phyloP scores from a whole-genome alignment of 495 filamentous ascomycete genomes.

The Aspergillus campestris region DNA sequence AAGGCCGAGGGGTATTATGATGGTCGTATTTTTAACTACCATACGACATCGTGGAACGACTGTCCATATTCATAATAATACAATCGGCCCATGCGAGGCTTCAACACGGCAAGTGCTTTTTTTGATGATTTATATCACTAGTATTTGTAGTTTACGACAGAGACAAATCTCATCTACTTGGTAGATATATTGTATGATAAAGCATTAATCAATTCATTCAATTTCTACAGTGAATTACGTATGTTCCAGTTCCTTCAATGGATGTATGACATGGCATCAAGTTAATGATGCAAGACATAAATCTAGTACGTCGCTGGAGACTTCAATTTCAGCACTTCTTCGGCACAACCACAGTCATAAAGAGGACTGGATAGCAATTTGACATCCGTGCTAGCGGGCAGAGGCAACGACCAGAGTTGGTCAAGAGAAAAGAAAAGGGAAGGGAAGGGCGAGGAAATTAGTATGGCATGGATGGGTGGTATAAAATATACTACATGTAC shows the following conservation, averaged over 20 bases:
- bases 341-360: slow-evolving; percentile 91
- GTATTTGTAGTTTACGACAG: too few species aligned
- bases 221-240: not conserved
- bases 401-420: not conserved
- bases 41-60: too few species aligned
- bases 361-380: slow-evolving; percentile 85
- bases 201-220: too few species aligned
- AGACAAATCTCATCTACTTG: too few species aligned
- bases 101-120: too few species aligned
- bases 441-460: slow-evolving; percentile 16
- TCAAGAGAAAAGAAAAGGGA: not conserved
- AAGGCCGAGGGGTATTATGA: too few species aligned
- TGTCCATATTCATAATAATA: too few species aligned
- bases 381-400: slow-evolving; percentile 80
- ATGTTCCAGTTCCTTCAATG: slow-evolving; percentile 46
- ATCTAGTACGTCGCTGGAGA: slow-evolving; percentile 44
- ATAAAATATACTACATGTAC: slow-evolving; percentile 21
- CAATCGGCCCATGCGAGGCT: too few species aligned
- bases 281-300: slow-evolving; percentile 29
- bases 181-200: too few species aligned
- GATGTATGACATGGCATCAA: slow-evolving; percentile 37
- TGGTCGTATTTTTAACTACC: too few species aligned
- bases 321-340: slow-evolving; percentile 63
- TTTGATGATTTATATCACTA: too few species aligned
- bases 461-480: slow-evolving; percentile 14